Base-by-base conservation (phyloP, 208 protist species). In the Strigomonas galati region DNA sequence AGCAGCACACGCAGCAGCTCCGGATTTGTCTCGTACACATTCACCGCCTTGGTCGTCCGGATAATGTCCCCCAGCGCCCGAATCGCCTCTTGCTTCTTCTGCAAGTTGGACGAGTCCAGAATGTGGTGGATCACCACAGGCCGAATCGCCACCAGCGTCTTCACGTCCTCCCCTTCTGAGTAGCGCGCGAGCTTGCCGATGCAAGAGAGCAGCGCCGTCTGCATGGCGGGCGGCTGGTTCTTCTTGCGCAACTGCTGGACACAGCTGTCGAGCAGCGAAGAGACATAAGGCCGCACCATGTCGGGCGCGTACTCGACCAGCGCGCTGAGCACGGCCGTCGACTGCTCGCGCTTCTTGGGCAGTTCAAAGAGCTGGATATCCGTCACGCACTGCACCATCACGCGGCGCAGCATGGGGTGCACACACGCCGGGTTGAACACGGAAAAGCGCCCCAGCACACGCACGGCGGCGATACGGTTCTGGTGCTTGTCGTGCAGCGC, bases 401-500 rank as follows among this genome's bases (percentile, higher is more conserved):
- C 87, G 43, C 78, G 80, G 17, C 89, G 77, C 46, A 96, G 76
- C 76, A 87, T 90, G 5, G 88, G 88, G 49, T 89, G 84, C 23
- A 94, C 74, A 74, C 86, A 82, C 21, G 79, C 78, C 15, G 88
- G 88, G 69, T 96, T 94, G 31, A 82, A 74, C 48, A 71, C 65
- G 7, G 91, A 91, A 35, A 96, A 67, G 46, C 91, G 84, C 30
- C 88, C 91, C n/a, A 96, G 79, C 27, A 96, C 75, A 19, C 75
- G 82, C 40, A 91, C 83, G 2, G 83, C 86, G 24, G 82, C 88
- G 44, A 92, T 69, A 43, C 84, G 79, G 52, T 96, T 94, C 63
- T 91, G 84, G 58, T 92, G 82, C 63, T 94, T 89, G 76, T 96
- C 89, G 69, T 93, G 75, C 32, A 96, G 72, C 21, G 88, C 88